A percentile compares a stretch with the other conserved stretches of the same genome.
Evolutionary conservation across 148 eudicot genomes (phyloP).

Genomic region (Chenopodium suecicum): DNA sequence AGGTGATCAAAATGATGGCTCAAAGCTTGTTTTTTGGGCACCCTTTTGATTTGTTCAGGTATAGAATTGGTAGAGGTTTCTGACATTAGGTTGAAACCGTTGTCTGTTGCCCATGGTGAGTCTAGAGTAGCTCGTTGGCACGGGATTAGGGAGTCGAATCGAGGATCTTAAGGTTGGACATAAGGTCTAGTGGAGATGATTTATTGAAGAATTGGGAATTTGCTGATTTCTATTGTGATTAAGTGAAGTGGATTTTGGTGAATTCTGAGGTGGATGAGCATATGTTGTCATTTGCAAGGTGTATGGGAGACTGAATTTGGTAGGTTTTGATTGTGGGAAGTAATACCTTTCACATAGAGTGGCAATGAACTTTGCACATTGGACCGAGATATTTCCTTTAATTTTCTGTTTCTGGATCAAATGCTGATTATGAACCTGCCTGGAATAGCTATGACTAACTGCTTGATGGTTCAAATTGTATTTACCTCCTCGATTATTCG

Average conservation of each 20-base stretch:
- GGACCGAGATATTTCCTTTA: conserved; percentile 47
- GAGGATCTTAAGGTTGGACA: neutral
- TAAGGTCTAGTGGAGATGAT: conserved; percentile 32
- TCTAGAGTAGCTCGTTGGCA: conserved; percentile 30
- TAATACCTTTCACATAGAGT: conserved; percentile 54
- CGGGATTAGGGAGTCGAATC: neutral
- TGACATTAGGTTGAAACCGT: conserved; percentile 12
- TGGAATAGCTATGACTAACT: conserved; percentile 4
- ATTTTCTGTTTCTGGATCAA: neutral
- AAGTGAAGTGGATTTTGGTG: conserved; percentile 15
- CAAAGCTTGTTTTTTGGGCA: conserved; percentile 10
- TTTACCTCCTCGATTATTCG: neutral
- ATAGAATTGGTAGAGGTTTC: conserved; percentile 50
- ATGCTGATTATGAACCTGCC: neutral
- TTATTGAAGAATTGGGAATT: conserved; percentile 13
- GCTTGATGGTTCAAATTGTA: neutral
- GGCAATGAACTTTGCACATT: conserved; percentile 52
- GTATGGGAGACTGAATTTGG: conserved; percentile 33
- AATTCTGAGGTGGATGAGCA: conserved; percentile 11
- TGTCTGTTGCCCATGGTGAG: conserved; percentile 3
- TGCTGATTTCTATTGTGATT: conserved; percentile 24
- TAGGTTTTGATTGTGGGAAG: conserved; percentile 37
- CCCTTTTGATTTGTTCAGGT: conserved; percentile 38
- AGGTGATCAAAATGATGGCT: neutral
- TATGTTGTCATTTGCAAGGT: conserved; percentile 25